Percentiles rank a stretch among this genome's conserved stretches.
These are phyloP conservation scores for Ophiognomonia clavigignenti-juglandacearum DNA, from an alignment of 2,329 filamentous ascomycete species.

Conservation along the genomic window DNA sequence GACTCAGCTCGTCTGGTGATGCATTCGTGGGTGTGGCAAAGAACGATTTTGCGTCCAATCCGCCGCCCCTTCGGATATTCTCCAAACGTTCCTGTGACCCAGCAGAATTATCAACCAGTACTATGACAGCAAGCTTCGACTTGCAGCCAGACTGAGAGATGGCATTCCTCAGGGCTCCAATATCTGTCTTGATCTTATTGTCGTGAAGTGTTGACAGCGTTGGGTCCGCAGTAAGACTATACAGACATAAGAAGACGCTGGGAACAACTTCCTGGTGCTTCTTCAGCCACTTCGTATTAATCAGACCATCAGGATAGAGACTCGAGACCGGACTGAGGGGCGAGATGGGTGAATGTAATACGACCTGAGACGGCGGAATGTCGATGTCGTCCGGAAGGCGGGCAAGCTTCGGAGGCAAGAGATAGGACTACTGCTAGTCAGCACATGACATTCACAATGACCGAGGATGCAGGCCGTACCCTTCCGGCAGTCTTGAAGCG, in stretches of 20 bases:
- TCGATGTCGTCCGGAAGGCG: slow-evolving; percentile 48
- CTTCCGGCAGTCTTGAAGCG: slow-evolving; percentile 71
- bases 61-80: slow-evolving; percentile 72
- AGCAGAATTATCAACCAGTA: slow-evolving; percentile 65
- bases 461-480: slow-evolving; percentile 53
- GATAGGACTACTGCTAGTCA: slow-evolving; percentile 40
- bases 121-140: slow-evolving; percentile 69
- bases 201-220: slow-evolving; percentile 75
- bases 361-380: slow-evolving; percentile 39
- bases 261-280: slow-evolving; percentile 87
- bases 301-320: slow-evolving; percentile 84
- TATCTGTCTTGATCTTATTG: slow-evolving; percentile 81
- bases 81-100: slow-evolving; percentile 65
- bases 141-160: slow-evolving; percentile 69
- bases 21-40: slow-evolving; percentile 78
- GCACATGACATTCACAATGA: slow-evolving; percentile 13
- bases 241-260: slow-evolving; percentile 76
- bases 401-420: slow-evolving; percentile 54
- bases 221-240: slow-evolving; percentile 67
- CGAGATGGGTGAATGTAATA: slow-evolving; percentile 88
- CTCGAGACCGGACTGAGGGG: slow-evolving; percentile 78
- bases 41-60: slow-evolving; percentile 76
- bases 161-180: slow-evolving; percentile 68
- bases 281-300: slow-evolving; percentile 75
- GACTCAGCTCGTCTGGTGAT: slow-evolving; percentile 64